Base-by-base conservation (phyloP, 805 yeast species). In the Scheffersomyces coipomensis region DNA sequence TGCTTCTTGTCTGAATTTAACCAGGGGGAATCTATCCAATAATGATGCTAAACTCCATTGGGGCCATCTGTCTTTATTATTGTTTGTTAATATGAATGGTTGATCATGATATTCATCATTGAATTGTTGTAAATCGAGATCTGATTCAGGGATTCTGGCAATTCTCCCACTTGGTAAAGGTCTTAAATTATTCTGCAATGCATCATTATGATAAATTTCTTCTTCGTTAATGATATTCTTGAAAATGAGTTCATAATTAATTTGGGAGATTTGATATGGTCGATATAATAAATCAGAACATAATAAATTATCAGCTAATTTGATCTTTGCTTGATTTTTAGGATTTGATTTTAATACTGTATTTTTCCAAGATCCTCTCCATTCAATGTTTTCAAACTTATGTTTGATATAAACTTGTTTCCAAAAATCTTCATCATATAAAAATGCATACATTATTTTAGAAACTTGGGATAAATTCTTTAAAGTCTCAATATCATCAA, bases 291-390 rank as follows among this genome's bases (percentile, higher is more conserved):
- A 48, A 54, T 89, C 97, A 0, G 95, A 85, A 55, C 83, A 87
- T 3, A 88, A 50, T 23, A 79, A 50, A 43, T 74, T 73, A 19
- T 64, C 74, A 0, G 68, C 64, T 18, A 81, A 60, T 42, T 73
- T 71, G 6, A 81, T 48, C 12, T 78, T 73, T 21, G 79, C 83
- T 21, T 56, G 57, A 10, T 62, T 39, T 7, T 48, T 52, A 3
- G 37, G 43, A 5, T 62, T 51, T n/a, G 71, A 44, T 0, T 61
- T 55, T 44, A 79, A 58, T 24, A 76, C 64, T 2, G 91, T 80
- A 27, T 75, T 64, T 48, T 90, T 73, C 97, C 97, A 89, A 2
- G 88, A 76, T 1, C 97, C 96, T 22, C 52, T 56, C 97, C 97
- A 88, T 24, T 42, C 23, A n/a, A 35, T 32, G 35, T 48, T 47